Evolutionary conservation across 441 rosid genomes (phyloP), one percentile per base, ranked within the genome.

Genomic region (Geranium incanum): DNA sequence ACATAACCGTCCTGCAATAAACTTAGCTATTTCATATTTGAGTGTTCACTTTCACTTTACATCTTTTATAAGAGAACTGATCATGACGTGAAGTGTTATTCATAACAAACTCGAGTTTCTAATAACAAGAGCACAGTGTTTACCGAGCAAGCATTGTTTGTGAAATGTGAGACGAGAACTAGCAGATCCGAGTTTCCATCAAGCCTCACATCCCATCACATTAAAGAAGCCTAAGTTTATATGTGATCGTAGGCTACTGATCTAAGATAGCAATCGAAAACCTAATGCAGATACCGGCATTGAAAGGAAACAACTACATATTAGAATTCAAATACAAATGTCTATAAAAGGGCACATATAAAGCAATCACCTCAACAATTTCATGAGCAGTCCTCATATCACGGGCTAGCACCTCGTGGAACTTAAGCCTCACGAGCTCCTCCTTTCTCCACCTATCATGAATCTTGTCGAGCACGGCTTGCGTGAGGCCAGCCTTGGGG

Each of bases 341-440:
- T 43, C 7, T 43, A 43, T 43, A 43, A 43, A 43, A 7, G 9
- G 66, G 66, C 8, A 62, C 5, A 23, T 62, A 23, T 62, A 62
- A 19, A 15, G n/a, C 50, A 55, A 5, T 71, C 59, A 95, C 98
- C 99, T 95, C 98, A 55, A 90, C 97, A 28, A 95, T 85, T 82
- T 89, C 93, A 38, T 92, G 96, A 0, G 95, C 98, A 16, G 96
- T 95, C 80, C 78, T 92, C 99, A 95, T 95, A 67, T 95, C 98
- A 0, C 73, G 77, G 13, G 98, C 97, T 21, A 95, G 95, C 43
- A 85, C 86, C 79, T 95, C 99, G 16, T 95, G 98, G 77, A 93
- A 95, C 89, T 92, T 95, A 18, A 95, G 88, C 84, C 95, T 86
- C 48, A 88, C 97, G 39, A 95, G 81, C 81, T 95, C 99, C 74